Conservation (phyloP, 345 rosid genomes). For the Sisymbrium altissimum region DNA sequence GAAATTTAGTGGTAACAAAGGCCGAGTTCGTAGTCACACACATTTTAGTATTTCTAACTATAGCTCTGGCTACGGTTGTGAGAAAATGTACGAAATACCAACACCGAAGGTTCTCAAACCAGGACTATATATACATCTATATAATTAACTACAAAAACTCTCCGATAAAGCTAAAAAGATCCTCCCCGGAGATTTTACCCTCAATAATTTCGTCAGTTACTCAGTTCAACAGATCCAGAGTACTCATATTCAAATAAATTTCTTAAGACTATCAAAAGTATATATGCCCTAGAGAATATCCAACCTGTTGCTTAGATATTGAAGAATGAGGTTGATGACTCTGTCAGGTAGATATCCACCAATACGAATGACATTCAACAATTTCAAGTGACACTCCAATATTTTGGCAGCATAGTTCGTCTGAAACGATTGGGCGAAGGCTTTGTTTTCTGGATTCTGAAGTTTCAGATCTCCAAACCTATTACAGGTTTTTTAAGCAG, state of each 20-base stretch:
- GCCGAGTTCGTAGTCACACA: neutral
- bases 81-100: neutral
- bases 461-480: conserved; percentile 98
- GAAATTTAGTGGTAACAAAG: neutral
- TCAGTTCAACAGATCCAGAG: neutral
- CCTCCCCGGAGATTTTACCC: neutral
- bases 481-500: neutral
- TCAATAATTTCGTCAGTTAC: neutral
- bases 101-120: neutral
- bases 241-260: neutral
- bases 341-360: conserved; percentile 98
- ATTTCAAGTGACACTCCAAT: conserved; percentile 86
- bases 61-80: neutral
- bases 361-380: conserved; percentile 71
- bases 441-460: conserved; percentile 86
- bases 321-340: conserved; percentile 94
- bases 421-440: conserved; percentile 92
- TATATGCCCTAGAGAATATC: conserved; percentile 13
- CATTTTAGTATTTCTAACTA: neutral
- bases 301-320: conserved; percentile 93
- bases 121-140: neutral
- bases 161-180: conserved; percentile 1
- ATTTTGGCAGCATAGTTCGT: conserved; percentile 87
- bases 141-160: neutral
- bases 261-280: neutral